Percentiles rank a stretch among this genome's conserved stretches.
Conservation (phyloP, 2,329 filamentous ascomycete species). For the Aspergillus alliaceus region DNA sequence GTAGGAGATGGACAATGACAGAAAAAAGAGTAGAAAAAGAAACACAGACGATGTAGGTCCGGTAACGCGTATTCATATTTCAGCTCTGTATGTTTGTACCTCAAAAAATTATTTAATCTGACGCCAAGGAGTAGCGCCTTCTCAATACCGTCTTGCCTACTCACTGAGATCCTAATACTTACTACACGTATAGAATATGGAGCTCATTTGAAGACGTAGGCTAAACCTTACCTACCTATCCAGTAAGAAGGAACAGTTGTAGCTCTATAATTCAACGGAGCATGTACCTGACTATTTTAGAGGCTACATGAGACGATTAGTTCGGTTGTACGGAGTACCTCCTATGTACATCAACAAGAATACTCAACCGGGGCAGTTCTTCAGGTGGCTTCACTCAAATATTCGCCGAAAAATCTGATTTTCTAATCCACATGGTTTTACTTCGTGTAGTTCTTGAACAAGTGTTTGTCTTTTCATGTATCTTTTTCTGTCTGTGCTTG, state of each 20-base stretch:
- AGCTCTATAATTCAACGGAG: too few relatives aligned
- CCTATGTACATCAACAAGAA: not conserved
- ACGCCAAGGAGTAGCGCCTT: not conserved
- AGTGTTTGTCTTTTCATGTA: too few relatives aligned
- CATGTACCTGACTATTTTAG: too few relatives aligned
- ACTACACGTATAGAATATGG: not conserved
- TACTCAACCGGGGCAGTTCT: not conserved
- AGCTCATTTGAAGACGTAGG: not conserved
- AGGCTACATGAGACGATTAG: not conserved
- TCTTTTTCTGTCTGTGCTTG: too few relatives aligned
- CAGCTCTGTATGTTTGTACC: too few relatives aligned
- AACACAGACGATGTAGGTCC: not conserved
- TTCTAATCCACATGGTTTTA: too few relatives aligned
- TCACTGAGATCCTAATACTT: not conserved
- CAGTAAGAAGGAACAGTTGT: not conserved
- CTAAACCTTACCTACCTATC: not conserved
- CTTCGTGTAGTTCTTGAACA: not conserved
- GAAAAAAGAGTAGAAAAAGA: too few relatives aligned
- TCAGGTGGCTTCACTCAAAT: not conserved
- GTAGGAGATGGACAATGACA: too few relatives aligned
- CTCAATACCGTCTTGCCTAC: not conserved
- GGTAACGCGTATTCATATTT: too few relatives aligned
- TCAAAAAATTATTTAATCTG: too few relatives aligned
- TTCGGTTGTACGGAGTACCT: not conserved
- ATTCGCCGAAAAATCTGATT: too few relatives aligned